These are phyloP conservation scores for Solanum bukasovii DNA, from an alignment of 257 asterid species.

Conservation along the genomic window DNA sequence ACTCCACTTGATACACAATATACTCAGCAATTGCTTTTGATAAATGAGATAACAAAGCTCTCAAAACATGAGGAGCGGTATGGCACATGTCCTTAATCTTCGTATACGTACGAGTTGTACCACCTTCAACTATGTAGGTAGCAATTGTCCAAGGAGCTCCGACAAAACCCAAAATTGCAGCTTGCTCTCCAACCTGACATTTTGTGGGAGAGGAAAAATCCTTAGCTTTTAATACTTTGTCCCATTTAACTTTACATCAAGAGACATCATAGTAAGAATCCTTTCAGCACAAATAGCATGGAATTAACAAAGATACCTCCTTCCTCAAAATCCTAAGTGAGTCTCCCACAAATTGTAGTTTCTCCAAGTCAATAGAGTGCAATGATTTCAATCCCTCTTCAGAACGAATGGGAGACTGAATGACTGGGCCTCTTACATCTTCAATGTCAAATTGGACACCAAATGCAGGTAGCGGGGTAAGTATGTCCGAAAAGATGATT, in stretches of 20 bases:
- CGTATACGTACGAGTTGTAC: conserved; percentile 77
- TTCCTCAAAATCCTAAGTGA: conserved; percentile 66
- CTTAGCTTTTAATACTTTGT: background rate
- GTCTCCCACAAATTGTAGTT: conserved; percentile 77
- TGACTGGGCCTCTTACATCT: conserved; percentile 78
- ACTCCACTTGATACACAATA: conserved; percentile 65
- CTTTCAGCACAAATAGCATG: background rate
- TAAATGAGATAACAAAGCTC: conserved; percentile 74
- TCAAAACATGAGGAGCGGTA: conserved; percentile 36
- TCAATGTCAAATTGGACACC: conserved; percentile 98
- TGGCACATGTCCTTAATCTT: conserved; percentile 93
- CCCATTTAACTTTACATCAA: background rate
- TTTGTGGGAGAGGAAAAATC: background rate
- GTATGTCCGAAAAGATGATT: conserved; percentile 92
- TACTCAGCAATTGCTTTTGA: conserved; percentile 47
- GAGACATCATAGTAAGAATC: background rate
- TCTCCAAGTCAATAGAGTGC: conserved; percentile 74
- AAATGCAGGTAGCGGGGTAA: conserved; percentile 94
- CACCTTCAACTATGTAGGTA: conserved; percentile 90
- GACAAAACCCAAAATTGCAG: conserved; percentile 95
- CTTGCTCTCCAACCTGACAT: conserved; percentile 65
- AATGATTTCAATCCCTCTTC: conserved; percentile 67
- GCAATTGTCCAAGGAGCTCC: conserved; percentile 99
- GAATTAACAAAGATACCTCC: conserved; percentile 34
- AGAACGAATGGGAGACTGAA: conserved; percentile 69